Evolutionary conservation across 1,139 yeast species (phyloP).

Genomic region (Suzukiozyma palmioleophila): DNA sequence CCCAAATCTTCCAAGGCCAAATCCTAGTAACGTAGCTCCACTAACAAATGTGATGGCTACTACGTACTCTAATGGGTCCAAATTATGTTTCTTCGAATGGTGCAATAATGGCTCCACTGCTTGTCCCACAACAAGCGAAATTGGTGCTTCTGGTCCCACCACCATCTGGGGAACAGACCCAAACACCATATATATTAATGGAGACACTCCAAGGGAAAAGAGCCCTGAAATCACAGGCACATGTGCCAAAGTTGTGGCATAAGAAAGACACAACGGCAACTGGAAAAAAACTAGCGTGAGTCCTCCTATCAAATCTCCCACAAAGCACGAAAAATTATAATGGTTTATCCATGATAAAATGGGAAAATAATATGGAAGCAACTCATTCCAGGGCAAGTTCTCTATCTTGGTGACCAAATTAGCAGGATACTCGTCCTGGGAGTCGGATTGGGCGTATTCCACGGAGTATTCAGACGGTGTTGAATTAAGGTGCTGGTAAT

Average conservation of each 20-base stretch:
- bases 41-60: slow-evolving; percentile 73
- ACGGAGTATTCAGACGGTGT: background rate
- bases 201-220: slow-evolving; percentile 77
- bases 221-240: slow-evolving; percentile 88
- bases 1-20: slow-evolving; percentile 83
- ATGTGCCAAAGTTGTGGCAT: slow-evolving; percentile 86
- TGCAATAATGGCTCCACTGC: slow-evolving; percentile 69
- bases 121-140: slow-evolving; percentile 86
- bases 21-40: slow-evolving; percentile 69
- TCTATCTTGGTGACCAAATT: slow-evolving; percentile 18
- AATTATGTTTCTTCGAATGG: slow-evolving; percentile 38
- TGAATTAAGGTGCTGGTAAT: slow-evolving; percentile 6
- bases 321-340: slow-evolving; percentile 48
- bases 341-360: slow-evolving; percentile 73
- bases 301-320: slow-evolving; percentile 84
- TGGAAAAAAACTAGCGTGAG: slow-evolving; percentile 87
- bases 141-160: slow-evolving; percentile 96
- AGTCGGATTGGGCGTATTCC: slow-evolving; percentile 1
- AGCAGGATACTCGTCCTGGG: slow-evolving; percentile 20
- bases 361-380: slow-evolving; percentile 72
- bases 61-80: slow-evolving; percentile 62
- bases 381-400: slow-evolving; percentile 23
- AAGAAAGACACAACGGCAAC: slow-evolving; percentile 83
- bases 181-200: slow-evolving; percentile 72
- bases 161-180: slow-evolving; percentile 97